Evolutionary conservation across 768 basidiomycete species (phyloP), one percentile per base, ranked within the genome.

Genomic region (Paxillus ammoniavirescens): DNA sequence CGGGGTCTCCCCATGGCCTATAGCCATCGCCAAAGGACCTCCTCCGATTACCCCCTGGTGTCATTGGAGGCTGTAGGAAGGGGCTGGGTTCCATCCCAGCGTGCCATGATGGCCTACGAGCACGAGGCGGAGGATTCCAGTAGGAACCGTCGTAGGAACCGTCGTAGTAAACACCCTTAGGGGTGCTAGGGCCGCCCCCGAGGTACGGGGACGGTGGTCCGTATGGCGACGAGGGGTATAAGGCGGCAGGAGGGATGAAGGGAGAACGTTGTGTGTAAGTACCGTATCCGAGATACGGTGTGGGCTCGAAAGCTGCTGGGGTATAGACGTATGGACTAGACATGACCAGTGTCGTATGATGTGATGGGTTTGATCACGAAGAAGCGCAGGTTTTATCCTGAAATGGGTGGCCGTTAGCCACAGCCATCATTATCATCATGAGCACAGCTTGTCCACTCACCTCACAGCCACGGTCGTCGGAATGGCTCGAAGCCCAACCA

Each of bases 21-120:
- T 50, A 58, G 9, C 37, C 58, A 17, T 55, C 61, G 28, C 64
- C 68, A 55, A 72, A 74, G 35, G 70, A 72, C 2, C 65, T 61
- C 17, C 70, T 58, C 10, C 70, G 54, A 26, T 26, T 8, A 5
- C 60, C 51, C 2, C n/a, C 38, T 2, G 64, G 47, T 3, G 59
- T 52, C 35, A 58, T 0, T 21, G 48, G 62, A 12, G 64, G 2
- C 10, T 59, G 44, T 14, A 69, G 59, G 55, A 61, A 70, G 7
- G 61, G 69, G 49, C 58, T 65, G 37, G 62, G 26, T 5, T 56
- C 60, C 61, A 55, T 53, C 21, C 61, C 68, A 45, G 52, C 77
- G 42, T 76, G 73, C 77, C 78, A 81, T 2, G 79, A 81, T 13
- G 67, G 71, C 48, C 77, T 70, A 12, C 79, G 75, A 26, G 62